These are phyloP conservation scores for Blastocladiella emersonii DNA, from an alignment of 371 early-diverging fungal species.

Conservation along the genomic window DNA sequence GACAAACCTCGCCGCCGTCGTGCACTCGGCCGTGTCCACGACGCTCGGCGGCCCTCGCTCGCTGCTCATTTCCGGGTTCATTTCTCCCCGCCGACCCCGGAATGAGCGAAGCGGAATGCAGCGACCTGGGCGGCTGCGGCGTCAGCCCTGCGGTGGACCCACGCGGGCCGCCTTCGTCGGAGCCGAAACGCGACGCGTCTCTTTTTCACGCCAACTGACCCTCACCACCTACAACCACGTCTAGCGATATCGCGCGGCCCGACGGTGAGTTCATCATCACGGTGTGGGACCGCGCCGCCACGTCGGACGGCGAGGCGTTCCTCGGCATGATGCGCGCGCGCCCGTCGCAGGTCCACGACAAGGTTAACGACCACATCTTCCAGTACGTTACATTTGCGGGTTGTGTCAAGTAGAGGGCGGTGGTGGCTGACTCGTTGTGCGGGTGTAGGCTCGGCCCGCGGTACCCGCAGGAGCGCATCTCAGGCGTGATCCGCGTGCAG, in stretches of 20 bases:
- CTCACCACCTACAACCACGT: no score
- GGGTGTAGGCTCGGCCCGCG: slow-evolving; percentile 26
- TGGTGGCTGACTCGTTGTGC: no score
- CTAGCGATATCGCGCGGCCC: slow-evolving; percentile 26
- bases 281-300: slow-evolving; percentile 41
- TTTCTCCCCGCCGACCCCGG: no score
- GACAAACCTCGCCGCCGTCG: no score
- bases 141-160: no score
- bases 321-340: slow-evolving; percentile 46
- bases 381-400: slow-evolving; percentile 10
- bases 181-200: not conserved
- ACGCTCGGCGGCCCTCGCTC: no score
- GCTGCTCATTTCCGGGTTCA: no score
- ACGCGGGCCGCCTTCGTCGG: no score
- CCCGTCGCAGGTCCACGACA: slow-evolving; percentile 37
- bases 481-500: slow-evolving; percentile 52
- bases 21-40: no score
- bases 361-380: slow-evolving; percentile 52
- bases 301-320: slow-evolving; percentile 34
- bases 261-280: slow-evolving; percentile 44
- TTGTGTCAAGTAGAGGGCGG: no score
- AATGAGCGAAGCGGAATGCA: no score
- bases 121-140: no score
- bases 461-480: slow-evolving; percentile 30
- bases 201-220: not conserved